phyloP scores from a whole-genome alignment of 805 yeast species.

The Yamadazyma takamatsuzukensis region DNA sequence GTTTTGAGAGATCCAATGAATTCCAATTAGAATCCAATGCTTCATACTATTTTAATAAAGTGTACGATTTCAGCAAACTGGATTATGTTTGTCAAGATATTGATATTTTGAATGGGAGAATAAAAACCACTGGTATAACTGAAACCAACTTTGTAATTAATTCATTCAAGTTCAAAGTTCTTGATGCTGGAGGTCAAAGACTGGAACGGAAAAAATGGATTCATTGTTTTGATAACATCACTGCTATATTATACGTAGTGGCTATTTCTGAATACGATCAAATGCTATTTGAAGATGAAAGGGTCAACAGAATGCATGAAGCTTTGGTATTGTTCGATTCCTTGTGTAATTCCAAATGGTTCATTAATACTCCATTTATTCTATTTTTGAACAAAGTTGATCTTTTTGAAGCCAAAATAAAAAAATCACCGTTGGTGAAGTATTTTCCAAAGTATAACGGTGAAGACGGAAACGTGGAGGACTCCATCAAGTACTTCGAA shows the following conservation, averaged over 20 bases:
- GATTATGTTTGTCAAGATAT: conserved; percentile 69
- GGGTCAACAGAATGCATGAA: conserved; percentile 89
- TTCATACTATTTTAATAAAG: conserved; percentile 72
- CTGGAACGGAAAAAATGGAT: conserved; percentile 92
- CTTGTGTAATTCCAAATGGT: conserved; percentile 82
- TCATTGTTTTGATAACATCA: conserved; percentile 87
- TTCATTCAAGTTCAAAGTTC: conserved; percentile 63
- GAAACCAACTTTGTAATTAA: conserved; percentile 74
- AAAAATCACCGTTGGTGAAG: conserved; percentile 58
- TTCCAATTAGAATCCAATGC: conserved; percentile 87
- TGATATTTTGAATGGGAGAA: conserved; percentile 86
- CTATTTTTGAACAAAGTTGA: conserved; percentile 88
- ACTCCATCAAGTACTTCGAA: conserved; percentile 71
- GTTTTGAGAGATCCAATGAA: conserved; percentile 60
- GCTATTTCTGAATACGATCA: conserved; percentile 94
- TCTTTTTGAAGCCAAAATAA: conserved; percentile 67
- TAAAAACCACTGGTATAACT: conserved; percentile 93
- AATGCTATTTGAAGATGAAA: conserved; percentile 81
- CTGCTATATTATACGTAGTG: conserved; percentile 81
- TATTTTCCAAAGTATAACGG: conserved; percentile 81
- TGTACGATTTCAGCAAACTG: conserved; percentile 59
- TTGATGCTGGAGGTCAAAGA: conserved; percentile 97
- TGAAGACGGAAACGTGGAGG: conserved; percentile 54
- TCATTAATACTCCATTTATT: conserved; percentile 80
- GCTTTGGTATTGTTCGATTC: conserved; percentile 80